Percentiles rank a stretch among this genome's conserved stretches.
Conservation (phyloP, 805 yeast genomes). For the Wickerhamiella sorbophila region DNA sequence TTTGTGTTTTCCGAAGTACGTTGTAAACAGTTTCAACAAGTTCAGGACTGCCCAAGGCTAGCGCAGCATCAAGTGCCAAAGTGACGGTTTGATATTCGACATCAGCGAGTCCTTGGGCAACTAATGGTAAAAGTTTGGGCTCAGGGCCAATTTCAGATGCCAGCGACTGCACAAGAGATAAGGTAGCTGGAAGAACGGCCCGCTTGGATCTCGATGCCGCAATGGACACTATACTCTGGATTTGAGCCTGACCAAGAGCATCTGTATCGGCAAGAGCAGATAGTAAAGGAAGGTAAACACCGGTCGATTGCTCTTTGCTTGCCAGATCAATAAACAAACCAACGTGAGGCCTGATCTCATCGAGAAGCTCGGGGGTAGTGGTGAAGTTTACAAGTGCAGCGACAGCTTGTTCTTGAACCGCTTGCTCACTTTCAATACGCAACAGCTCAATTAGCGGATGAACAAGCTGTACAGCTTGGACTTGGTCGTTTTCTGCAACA, state of each 20-base stretch:
- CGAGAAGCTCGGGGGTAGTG: constrained; percentile 9
- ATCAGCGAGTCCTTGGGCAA: constrained; percentile 25
- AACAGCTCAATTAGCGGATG: constrained; percentile 14
- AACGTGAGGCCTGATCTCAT: not conserved
- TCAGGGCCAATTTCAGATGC: constrained; percentile 6
- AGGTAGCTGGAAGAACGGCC: not conserved
- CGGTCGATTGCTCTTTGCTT: not conserved
- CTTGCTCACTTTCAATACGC: constrained; percentile 32
- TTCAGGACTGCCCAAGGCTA: constrained; percentile 13
- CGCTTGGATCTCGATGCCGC: not conserved
- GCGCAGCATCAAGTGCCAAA: constrained; percentile 25
- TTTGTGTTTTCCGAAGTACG: not conserved
- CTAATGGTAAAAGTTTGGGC: constrained; percentile 18
- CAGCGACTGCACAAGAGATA: not conserved
- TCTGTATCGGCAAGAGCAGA: not conserved
- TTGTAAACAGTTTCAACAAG: not conserved
- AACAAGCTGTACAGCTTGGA: not conserved
- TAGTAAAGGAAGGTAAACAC: not conserved
- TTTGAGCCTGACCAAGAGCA: not conserved
- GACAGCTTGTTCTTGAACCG: constrained; percentile 27
- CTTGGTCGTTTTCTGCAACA: not conserved
- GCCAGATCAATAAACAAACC: not conserved
- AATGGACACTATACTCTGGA: not conserved
- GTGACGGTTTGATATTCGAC: constrained; percentile 26
- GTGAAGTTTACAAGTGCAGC: constrained; percentile 30